Evolutionary conservation across 352 stramenopile genomes (phyloP).

Genomic region (Albugo laibachii): DNA sequence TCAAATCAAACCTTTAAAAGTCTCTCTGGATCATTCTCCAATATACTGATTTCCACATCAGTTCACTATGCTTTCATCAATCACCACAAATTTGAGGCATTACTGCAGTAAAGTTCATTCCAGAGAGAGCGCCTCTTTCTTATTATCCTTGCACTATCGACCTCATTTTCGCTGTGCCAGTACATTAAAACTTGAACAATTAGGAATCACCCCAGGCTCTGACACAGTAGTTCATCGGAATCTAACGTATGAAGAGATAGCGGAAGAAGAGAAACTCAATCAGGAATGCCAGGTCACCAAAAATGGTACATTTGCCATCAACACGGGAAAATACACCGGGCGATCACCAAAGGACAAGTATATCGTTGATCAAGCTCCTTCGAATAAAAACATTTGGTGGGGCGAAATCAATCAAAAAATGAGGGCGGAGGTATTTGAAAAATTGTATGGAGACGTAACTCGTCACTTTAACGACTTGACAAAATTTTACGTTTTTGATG

Average conservation of each 20-base stretch:
- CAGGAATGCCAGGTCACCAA: constrained; percentile 81
- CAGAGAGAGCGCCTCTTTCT: too few relatives aligned
- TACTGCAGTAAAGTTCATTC: too few relatives aligned
- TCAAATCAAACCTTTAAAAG: too few relatives aligned
- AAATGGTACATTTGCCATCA: constrained; percentile 90
- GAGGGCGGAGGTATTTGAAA: constrained; percentile 86
- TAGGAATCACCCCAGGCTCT: constrained; percentile 77
- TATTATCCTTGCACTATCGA: too few relatives aligned
- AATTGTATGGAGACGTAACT: constrained; percentile 88
- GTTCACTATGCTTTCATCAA: too few relatives aligned
- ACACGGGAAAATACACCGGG: constrained; percentile 97
- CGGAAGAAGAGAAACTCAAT: constrained; percentile 88
- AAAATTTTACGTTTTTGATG: constrained; percentile 90
- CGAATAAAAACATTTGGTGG: constrained; percentile 93
- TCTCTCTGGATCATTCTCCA: too few relatives aligned
- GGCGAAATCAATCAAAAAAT: constrained; percentile 92
- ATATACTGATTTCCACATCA: too few relatives aligned
- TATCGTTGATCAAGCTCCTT: constrained; percentile 86
- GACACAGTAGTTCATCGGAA: constrained; percentile 88
- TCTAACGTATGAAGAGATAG: constrained; percentile 90
- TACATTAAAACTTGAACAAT: constrained; percentile 31
- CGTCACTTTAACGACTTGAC: constrained; percentile 85
- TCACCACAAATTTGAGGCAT: too few relatives aligned
- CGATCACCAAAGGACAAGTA: constrained; percentile 97
- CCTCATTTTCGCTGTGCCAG: too few relatives aligned